Conservation (phyloP, 768 basidiomycete genomes). For the Lactifluus rugatus region DNA sequence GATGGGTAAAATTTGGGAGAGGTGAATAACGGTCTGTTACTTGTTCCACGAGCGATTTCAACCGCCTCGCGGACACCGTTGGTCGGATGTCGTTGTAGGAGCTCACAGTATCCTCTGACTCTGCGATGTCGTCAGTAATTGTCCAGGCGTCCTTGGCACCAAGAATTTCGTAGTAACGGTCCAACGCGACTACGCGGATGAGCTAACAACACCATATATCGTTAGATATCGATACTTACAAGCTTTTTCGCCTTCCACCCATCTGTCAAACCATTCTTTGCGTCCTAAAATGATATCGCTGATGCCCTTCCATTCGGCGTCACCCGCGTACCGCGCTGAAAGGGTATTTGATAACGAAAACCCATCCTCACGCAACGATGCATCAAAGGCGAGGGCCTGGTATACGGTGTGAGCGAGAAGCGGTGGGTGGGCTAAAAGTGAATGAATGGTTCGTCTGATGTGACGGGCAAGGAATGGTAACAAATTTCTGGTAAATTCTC, state of each 20-base stretch:
- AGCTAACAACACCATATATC: background rate
- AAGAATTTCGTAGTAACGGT: slow-evolving; percentile 80
- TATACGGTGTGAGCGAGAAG: slow-evolving; percentile 93
- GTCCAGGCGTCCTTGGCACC: slow-evolving; percentile 77
- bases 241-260: slow-evolving; percentile 81
- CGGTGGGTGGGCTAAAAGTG: slow-evolving; percentile 66
- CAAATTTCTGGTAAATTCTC: slow-evolving; percentile 73
- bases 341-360: slow-evolving; percentile 54
- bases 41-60: slow-evolving; percentile 83
- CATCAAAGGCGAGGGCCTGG: slow-evolving; percentile 84
- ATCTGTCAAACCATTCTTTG: slow-evolving; percentile 82
- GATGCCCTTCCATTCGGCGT: slow-evolving; percentile 58
- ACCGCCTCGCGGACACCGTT: slow-evolving; percentile 73
- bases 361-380: slow-evolving; percentile 60
- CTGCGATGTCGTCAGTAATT: slow-evolving; percentile 56
- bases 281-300: slow-evolving; percentile 75
- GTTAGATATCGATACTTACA: slow-evolving; percentile 44
- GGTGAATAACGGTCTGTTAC: slow-evolving; percentile 92
- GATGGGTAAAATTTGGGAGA: slow-evolving; percentile 67
- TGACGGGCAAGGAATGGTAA: slow-evolving; percentile 71
- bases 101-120: slow-evolving; percentile 20
- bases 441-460: slow-evolving; percentile 61
- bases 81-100: slow-evolving; percentile 40
- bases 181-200: slow-evolving; percentile 59
- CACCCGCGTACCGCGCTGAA: slow-evolving; percentile 24